Base-by-base conservation (phyloP, 2,329 filamentous ascomycete genomes). In the Paraconiothyrium sp. region DNA sequence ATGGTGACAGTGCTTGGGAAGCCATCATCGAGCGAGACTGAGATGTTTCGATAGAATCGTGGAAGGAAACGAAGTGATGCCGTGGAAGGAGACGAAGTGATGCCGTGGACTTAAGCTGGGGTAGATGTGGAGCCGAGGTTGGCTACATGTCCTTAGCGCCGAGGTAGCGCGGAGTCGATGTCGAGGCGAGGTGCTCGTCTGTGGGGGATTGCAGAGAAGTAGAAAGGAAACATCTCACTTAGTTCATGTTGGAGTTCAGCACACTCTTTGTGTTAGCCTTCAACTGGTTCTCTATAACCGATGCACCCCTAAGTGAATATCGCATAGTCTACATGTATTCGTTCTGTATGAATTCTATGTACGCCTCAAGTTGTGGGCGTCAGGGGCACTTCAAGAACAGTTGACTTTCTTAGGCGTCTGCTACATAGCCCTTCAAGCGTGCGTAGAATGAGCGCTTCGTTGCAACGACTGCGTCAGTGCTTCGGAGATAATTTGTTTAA, bases 1-100 rank as follows among this genome's bases (percentile, higher is more conserved):
- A 60, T 4, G 67, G 63, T 1, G 47, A n/a, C 34, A 60, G 60
- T 4, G 65, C 41, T n/a, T 59, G 62, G 16, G 54, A 47, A 27
- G 54, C 24, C 54, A 56, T 56, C 64, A 8, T 8, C 24, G 20
- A 46, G 9, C 20, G 11, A 20, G 7, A 56, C 55, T 4, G 59
- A 39, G 34, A 57, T 59, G 6, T 59, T n/a, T 52, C 64, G 59
- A 2, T 63, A 59, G 14, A 7, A 24, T 3, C 34, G 24, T 35
- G 24, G 11, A 27, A 30, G 16, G 27, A 35, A 27, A 47, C 2
- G 6, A 8, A 37, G 24, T 20, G 43, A 37, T 39, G 43, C 6
- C 9, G 14, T 57, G 6, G 43, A 46, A 30, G 16, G 27, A 35
- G n/a, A 47, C 2, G 6, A 8, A 37, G 24, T 20, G 43, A 37